Evolutionary conservation across 441 rosid genomes (phyloP), one percentile per base, ranked within the genome.

Genomic region (Jatropha podagrica): DNA sequence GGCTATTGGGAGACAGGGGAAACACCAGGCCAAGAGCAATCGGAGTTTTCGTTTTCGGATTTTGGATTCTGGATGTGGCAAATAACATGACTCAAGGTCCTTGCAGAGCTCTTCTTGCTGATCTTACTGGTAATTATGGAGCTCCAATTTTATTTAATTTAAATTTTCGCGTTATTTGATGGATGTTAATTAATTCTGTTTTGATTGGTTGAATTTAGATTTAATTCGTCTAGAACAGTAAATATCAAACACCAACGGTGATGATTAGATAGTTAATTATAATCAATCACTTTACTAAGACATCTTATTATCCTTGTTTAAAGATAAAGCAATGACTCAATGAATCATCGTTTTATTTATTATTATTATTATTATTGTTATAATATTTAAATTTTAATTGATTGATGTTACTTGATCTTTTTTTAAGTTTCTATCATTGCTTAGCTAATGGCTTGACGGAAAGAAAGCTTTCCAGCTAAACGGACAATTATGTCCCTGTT

Each of bases 1-100:
- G 99, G 97, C 73, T 86, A 73, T 72, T 91, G n/a, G 98, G 99
- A 23, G 99, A 96, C 73, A 77, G 81, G 46, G 92, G 81, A 32
- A 60, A 66, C 56, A 75, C 65, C 54, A 76, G 79, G 80, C 92
- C 94, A 27, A 81, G 98, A 68, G 99, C 99, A 27, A 81, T 92
- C 38, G 91, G 75, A 32, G 90, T 81, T 38, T 94, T 94, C 72
- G 88, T 96, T 48, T 81, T 96, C 44, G 99, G 98, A 69, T 94
- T 96, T 81, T 96, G 98, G 99, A 90, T 93, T 56, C 97, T 96
- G 37, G 97, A 96, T 76, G 87, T 93, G 3, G 98, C 98, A 60
- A 96, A 96, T 81, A 96, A 96, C 65, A 85, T 85, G 91, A 94
- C 98, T 81, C 98, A 94, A 58, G 99, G 98, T 72, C 97, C 97